A percentile compares a stretch with the other conserved stretches of the same genome.
Evolutionary conservation across 2,329 filamentous ascomycete species (phyloP).

Genomic region (Plenodomus lindquistii): DNA sequence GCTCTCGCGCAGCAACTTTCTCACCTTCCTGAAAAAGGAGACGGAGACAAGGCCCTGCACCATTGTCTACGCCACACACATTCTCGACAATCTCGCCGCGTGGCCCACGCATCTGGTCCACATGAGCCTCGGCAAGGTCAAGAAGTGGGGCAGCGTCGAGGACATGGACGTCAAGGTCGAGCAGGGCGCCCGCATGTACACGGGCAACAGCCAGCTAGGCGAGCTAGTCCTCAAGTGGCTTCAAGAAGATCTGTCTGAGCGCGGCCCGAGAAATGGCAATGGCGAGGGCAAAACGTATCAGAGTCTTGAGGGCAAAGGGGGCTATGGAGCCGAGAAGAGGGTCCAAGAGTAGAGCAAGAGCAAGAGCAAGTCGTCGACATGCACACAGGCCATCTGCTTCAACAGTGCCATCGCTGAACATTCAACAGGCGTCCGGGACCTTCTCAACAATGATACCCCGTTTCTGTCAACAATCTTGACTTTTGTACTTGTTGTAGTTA

Average conservation of each 20-base stretch:
- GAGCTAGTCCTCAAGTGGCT: constrained; percentile 90
- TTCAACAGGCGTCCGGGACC: constrained; percentile 30
- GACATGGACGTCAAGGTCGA: constrained; percentile 59
- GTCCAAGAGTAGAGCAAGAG: constrained; percentile 4
- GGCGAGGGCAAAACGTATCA: constrained; percentile 69
- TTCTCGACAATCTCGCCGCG: constrained; percentile 88
- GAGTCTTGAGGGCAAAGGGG: constrained; percentile 62
- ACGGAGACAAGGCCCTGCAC: constrained; percentile 82
- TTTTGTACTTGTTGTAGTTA: too few relatives aligned
- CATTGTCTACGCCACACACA: constrained; percentile 96
- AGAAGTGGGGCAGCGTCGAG: constrained; percentile 79
- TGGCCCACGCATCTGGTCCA: constrained; percentile 97
- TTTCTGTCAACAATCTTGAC: too few relatives aligned
- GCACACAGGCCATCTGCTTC: constrained; percentile 22
- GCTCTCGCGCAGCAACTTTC: constrained; percentile 79
- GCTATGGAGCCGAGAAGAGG: constrained; percentile 63
- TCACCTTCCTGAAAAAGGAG: constrained; percentile 83
- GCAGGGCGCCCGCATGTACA: constrained; percentile 35
- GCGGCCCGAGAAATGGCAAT: constrained; percentile 72
- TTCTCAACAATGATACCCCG: constrained; percentile 45
- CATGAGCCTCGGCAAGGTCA: constrained; percentile 87
- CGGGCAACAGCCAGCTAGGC: constrained; percentile 81
- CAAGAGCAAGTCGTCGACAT: background rate
- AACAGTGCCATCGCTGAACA: constrained; percentile 23
- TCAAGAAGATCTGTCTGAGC: constrained; percentile 73